Conservation (phyloP, 75 land plant genomes). For the Cupressus sempervirens region DNA sequence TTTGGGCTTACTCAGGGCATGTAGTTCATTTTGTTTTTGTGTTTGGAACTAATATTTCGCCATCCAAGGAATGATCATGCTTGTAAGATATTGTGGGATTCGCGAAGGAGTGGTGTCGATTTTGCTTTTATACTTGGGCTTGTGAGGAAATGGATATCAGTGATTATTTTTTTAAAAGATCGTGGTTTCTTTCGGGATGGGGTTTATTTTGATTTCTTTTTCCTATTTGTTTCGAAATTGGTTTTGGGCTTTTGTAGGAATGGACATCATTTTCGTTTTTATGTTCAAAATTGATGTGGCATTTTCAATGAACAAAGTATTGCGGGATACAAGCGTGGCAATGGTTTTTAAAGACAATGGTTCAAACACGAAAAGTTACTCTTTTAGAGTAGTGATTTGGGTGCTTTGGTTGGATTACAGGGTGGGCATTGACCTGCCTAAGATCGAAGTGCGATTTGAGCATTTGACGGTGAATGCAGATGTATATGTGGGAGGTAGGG, state of each 20-base stretch:
- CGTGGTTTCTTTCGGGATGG: background rate
- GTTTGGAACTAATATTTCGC: background rate
- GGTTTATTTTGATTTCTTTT: background rate
- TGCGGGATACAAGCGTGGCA: background rate
- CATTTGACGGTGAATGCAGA: conserved; percentile 45
- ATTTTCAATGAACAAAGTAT: background rate
- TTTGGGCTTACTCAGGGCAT: background rate
- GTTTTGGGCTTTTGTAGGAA: background rate
- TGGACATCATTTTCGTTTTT: background rate
- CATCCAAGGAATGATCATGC: background rate
- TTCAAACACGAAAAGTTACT: background rate
- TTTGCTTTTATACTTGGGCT: background rate
- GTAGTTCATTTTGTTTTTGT: background rate
- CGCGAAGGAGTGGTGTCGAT: background rate
- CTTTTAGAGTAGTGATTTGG: background rate
- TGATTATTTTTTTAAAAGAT: no score
- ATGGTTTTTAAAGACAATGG: background rate
- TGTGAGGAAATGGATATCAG: background rate
- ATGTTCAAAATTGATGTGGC: background rate
- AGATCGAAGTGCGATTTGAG: conserved; percentile 64
- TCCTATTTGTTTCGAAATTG: background rate
- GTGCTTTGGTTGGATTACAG: conserved; percentile 25
- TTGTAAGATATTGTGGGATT: background rate
- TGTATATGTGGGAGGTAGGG: conserved; percentile 55
- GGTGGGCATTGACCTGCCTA: conserved; percentile 64